Conservation (phyloP, 2,329 filamentous ascomycete species). For the Ophiocordyceps camponoti-saundersi region DNA sequence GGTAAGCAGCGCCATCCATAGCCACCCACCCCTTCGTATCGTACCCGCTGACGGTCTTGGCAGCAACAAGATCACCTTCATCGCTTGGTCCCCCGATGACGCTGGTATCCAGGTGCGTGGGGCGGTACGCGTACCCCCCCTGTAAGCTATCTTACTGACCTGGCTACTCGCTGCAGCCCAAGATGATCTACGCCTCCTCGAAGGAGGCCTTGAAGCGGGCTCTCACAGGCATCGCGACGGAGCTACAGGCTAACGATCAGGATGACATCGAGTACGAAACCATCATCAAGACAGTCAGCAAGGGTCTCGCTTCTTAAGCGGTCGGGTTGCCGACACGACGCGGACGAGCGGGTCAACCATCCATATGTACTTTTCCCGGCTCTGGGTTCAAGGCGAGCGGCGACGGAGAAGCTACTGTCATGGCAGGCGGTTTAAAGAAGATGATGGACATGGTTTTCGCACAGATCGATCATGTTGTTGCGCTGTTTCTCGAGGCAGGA, state of each 20-base stretch:
- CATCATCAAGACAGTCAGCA: slow-evolving; percentile 50
- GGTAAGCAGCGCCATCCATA: slow-evolving; percentile 25
- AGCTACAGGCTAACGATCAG: slow-evolving; percentile 70
- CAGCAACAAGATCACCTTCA: slow-evolving; percentile 65
- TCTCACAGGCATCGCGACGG: slow-evolving; percentile 56
- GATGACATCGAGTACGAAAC: slow-evolving; percentile 68
- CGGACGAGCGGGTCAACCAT: slow-evolving; percentile 10
- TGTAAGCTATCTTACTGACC: neutral
- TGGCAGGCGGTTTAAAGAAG: slow-evolving; percentile 4
- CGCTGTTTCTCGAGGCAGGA: slow-evolving; percentile 1
- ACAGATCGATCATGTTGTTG: slow-evolving; percentile 1
- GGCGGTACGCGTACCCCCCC: neutral
- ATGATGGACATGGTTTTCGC: slow-evolving; percentile 1
- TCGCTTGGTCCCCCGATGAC: slow-evolving; percentile 70
- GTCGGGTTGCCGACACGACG: neutral
- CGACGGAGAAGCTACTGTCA: slow-evolving; percentile 11
- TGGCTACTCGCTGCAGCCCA: slow-evolving; percentile 34
- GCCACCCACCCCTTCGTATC: neutral
- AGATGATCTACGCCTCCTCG: slow-evolving; percentile 83
- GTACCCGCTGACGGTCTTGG: slow-evolving; percentile 6
- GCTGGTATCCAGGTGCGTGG: slow-evolving; percentile 50
- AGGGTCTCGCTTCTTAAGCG: slow-evolving; percentile 35
- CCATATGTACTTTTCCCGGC: slow-evolving; percentile 11
- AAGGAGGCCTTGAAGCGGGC: slow-evolving; percentile 73
- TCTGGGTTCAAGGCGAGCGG: slow-evolving; percentile 7